phyloP scores from a whole-genome alignment of 75 land plant genomes.

The Adiantum capillusveneris region DNA sequence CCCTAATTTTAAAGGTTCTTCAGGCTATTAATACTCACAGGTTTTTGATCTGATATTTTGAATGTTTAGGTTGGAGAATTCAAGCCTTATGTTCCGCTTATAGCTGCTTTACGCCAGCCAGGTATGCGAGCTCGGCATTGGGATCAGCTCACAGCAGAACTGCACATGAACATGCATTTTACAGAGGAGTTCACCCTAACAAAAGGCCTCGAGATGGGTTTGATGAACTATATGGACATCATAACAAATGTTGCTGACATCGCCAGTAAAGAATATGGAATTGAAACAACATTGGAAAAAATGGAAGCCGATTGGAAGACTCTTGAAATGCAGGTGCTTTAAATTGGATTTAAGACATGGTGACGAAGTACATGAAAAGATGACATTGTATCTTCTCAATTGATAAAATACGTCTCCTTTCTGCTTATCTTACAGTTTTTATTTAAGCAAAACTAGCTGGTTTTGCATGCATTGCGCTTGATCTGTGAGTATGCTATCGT shows the following conservation, averaged over 20 bases:
- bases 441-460: no score
- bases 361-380: no score
- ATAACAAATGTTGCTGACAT: conserved; percentile 23
- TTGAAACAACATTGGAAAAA: conserved; percentile 17
- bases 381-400: no score
- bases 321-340: conserved; percentile 21
- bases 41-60: no score
- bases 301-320: conserved; percentile 35
- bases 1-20: no score
- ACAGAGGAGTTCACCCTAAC: conserved; percentile 17
- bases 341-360: no score
- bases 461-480: no score
- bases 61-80: conserved; percentile 31
- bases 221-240: conserved; percentile 19
- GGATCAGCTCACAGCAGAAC: conserved; percentile 19
- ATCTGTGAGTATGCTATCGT: no score
- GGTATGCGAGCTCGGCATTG: conserved; percentile 38
- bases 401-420: no score
- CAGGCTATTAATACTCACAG: background rate
- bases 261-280: conserved; percentile 31
- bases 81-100: conserved; percentile 33
- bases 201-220: conserved; percentile 26
- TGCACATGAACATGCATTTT: conserved; percentile 20
- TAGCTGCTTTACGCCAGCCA: conserved; percentile 21
- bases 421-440: no score